A percentile compares a stretch with the other conserved stretches of the same genome.
phyloP scores from a whole-genome alignment of 2,329 filamentous ascomycete genomes.

The Alternaria sp. region DNA sequence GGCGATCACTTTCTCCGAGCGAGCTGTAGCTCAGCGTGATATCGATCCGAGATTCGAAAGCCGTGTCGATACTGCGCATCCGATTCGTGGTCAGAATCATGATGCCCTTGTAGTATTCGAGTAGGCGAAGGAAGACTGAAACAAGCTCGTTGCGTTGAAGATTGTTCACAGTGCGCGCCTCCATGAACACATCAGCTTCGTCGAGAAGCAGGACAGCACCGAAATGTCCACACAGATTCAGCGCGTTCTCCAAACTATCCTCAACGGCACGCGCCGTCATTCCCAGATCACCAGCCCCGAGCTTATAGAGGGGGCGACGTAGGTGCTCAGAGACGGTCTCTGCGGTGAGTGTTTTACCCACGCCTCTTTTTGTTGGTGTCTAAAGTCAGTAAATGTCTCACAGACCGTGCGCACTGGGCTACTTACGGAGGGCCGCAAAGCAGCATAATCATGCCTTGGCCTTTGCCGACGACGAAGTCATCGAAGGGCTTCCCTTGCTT shows the following conservation, averaged over 20 bases:
- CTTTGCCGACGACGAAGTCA: conserved; percentile 52
- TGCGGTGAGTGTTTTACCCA: conserved; percentile 1
- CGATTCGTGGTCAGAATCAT: conserved; percentile 55
- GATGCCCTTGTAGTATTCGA: conserved; percentile 55
- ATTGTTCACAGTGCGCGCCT: conserved; percentile 48
- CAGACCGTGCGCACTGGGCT: neutral
- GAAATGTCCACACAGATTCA: conserved; percentile 6
- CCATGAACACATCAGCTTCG: conserved; percentile 60
- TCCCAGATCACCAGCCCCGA: conserved; percentile 16
- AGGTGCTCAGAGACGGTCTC: conserved; percentile 6
- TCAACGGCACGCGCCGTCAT: conserved; percentile 20
- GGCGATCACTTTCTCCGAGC: conserved; percentile 51
- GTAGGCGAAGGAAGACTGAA: conserved; percentile 40
- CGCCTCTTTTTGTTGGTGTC: neutral
- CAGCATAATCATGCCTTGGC: neutral
- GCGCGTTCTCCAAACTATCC: conserved; percentile 11
- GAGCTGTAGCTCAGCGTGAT: conserved; percentile 7
- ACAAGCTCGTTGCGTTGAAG: conserved; percentile 32
- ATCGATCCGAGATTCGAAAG: conserved; percentile 41
- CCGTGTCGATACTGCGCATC: conserved; percentile 48
- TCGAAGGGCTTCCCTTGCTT: conserved; percentile 27
- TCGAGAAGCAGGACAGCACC: conserved; percentile 15
- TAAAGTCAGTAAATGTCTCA: neutral
- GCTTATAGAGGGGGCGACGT: conserved; percentile 11
- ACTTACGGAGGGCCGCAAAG: neutral